A percentile compares a stretch with the other conserved stretches of the same genome.
Conservation (phyloP, 768 basidiomycete genomes). For the Sporobolomyces phaffii region DNA sequence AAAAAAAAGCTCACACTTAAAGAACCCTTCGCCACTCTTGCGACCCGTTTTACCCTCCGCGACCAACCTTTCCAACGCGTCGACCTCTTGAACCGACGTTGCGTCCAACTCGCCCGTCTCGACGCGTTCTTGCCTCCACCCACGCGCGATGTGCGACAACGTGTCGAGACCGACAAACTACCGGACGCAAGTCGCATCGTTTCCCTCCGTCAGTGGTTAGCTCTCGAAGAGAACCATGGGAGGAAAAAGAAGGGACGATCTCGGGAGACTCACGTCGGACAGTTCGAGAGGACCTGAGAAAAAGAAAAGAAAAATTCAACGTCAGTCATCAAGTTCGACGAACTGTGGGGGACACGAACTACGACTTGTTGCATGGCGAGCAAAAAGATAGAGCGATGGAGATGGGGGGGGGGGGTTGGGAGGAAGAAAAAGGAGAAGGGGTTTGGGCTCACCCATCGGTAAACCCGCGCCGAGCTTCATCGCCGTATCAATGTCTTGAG, state of each 20-base stretch:
- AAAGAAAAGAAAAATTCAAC: no score
- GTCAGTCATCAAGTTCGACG: not conserved
- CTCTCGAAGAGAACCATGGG: not conserved
- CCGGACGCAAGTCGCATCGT: not conserved
- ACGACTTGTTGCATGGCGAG: no score
- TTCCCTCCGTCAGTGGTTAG: no score
- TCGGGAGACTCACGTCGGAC: slow-evolving; percentile 20
- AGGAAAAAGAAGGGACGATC: not conserved
- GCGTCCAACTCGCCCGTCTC: slow-evolving; percentile 45
- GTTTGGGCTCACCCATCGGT: slow-evolving; percentile 25
- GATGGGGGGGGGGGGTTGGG: no score
- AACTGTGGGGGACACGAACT: no score
- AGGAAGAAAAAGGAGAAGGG: not conserved
- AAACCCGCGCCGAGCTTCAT: slow-evolving; percentile 51
- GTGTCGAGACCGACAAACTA: slow-evolving; percentile 50
- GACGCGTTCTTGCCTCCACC: slow-evolving; percentile 48
- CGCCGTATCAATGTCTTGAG: slow-evolving; percentile 50
- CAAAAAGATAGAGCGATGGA: no score
- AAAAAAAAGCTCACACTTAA: slow-evolving; percentile 40
- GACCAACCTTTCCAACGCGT: slow-evolving; percentile 47
- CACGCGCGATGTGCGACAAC: slow-evolving; percentile 45
- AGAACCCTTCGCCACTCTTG: slow-evolving; percentile 51
- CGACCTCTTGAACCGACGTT: slow-evolving; percentile 45
- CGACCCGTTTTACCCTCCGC: slow-evolving; percentile 48
- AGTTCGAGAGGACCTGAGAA: slow-evolving; percentile 45